phyloP scores from a whole-genome alignment of 2,329 filamentous ascomycete genomes.

The Fusarium domesticum region DNA sequence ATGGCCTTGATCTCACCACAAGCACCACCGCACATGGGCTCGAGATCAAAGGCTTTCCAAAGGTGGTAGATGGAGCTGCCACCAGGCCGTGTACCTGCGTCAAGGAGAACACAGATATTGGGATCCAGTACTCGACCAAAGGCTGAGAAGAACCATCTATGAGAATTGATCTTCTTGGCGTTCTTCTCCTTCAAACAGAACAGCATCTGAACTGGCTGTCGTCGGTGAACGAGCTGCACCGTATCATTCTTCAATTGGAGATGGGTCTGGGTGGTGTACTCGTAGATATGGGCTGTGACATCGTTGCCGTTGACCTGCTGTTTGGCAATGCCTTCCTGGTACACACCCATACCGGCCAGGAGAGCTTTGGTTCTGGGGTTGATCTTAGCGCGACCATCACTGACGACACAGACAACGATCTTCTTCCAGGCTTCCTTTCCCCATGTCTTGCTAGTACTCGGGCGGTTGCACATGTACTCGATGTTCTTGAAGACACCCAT shows the following conservation, averaged over 20 bases:
- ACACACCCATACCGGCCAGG: constrained; percentile 89
- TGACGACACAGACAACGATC: constrained; percentile 97
- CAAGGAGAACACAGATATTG: constrained; percentile 93
- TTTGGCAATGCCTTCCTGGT: constrained; percentile 97
- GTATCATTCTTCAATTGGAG: constrained; percentile 87
- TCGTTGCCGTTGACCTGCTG: constrained; percentile 96
- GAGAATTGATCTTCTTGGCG: constrained; percentile 99
- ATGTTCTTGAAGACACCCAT: constrained; percentile 98
- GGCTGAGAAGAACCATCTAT: constrained; percentile 98
- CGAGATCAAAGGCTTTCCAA: constrained; percentile 97
- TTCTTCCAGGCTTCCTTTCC: constrained; percentile 99
- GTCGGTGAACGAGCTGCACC: constrained; percentile 78
- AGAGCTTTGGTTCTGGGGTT: constrained; percentile 87
- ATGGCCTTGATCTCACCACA: constrained; percentile 99
- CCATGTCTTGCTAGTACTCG: constrained; percentile 87
- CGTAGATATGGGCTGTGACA: constrained; percentile 96
- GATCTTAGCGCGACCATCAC: constrained; percentile 95
- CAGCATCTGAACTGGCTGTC: constrained; percentile 90
- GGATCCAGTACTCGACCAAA: constrained; percentile 90
- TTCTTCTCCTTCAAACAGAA: constrained; percentile 99
- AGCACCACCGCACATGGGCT: constrained; percentile 95
- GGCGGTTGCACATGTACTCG: constrained; percentile 93
- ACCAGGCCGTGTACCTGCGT: constrained; percentile 93
- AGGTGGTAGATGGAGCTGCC: constrained; percentile 94
- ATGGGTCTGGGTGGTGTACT: constrained; percentile 84